Conservation (phyloP, 805 yeast species). For the Kazachstania taianensis region DNA sequence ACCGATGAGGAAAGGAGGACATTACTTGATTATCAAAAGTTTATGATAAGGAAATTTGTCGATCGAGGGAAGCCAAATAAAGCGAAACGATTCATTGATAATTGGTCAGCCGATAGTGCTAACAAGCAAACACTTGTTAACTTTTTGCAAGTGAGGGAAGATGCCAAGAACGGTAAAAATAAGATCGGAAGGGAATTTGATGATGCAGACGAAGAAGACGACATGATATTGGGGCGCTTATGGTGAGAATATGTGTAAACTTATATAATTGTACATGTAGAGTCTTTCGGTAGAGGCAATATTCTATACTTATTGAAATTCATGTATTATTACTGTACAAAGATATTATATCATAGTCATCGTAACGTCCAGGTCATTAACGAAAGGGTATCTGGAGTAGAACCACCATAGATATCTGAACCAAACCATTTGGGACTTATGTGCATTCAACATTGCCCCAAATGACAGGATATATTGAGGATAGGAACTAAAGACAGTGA, state of each 20-base stretch:
- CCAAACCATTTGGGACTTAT: slow-evolving; percentile 90
- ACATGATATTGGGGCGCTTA: slow-evolving; percentile 20
- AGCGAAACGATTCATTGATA: slow-evolving; percentile 14
- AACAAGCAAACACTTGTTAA: slow-evolving; percentile 10
- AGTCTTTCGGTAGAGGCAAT: neutral
- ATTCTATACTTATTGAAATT: slow-evolving; percentile 4
- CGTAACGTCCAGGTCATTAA: slow-evolving; percentile 45
- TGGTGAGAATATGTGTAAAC: slow-evolving; percentile 15
- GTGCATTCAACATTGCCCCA: slow-evolving; percentile 74
- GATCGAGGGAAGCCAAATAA: slow-evolving; percentile 8
- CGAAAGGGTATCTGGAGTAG: slow-evolving; percentile 64
- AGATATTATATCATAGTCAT: neutral
- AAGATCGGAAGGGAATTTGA: slow-evolving; percentile 12
- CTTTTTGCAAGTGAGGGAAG: slow-evolving; percentile 6
- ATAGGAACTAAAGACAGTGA: slow-evolving; percentile 27
- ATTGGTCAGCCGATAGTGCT: slow-evolving; percentile 13
- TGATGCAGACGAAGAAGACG: slow-evolving; percentile 19
- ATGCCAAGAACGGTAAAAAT: slow-evolving; percentile 2
- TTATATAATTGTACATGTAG: neutral
- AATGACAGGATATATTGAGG: slow-evolving; percentile 31
- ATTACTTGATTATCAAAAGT: slow-evolving; percentile 15
- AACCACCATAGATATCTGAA: slow-evolving; percentile 83
- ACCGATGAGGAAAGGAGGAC: slow-evolving; percentile 7
- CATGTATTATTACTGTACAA: neutral
- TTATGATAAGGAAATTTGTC: slow-evolving; percentile 13